Conservation (phyloP, 805 yeast species). For the Candida endomychidarum region DNA sequence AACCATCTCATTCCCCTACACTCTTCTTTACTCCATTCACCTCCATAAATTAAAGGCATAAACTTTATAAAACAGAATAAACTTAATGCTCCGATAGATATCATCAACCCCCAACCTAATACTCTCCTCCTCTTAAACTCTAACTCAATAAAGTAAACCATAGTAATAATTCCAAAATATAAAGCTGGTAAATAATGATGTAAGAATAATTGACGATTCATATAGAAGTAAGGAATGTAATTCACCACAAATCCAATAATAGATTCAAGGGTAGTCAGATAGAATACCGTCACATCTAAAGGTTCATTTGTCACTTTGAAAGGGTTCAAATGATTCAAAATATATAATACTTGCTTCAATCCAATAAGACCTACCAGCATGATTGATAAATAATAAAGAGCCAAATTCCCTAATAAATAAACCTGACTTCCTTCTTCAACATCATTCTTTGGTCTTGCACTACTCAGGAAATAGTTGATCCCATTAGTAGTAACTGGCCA, state of each 20-base stretch:
- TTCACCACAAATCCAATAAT: constrained; percentile 60
- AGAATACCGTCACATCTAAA: constrained; percentile 15
- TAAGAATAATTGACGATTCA: constrained; percentile 39
- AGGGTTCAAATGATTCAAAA: constrained; percentile 31
- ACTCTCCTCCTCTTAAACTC: constrained; percentile 26
- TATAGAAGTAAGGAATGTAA: constrained; percentile 53
- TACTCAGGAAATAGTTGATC: constrained; percentile 53
- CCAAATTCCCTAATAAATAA: constrained; percentile 64
- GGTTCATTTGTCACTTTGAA: constrained; percentile 21
- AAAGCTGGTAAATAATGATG: constrained; percentile 52
- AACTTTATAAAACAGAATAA: constrained; percentile 26
- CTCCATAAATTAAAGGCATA: constrained; percentile 48
- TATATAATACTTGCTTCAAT: constrained; percentile 19
- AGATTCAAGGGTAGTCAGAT: constrained; percentile 32
- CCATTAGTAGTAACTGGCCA: constrained; percentile 68
- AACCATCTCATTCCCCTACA: constrained; percentile 40
- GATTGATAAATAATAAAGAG: constrained; percentile 51
- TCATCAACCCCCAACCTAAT: constrained; percentile 27
- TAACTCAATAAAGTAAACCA: constrained; percentile 47
- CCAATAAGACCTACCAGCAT: constrained; percentile 29
- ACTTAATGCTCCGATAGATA: constrained; percentile 18
- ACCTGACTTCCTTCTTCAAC: constrained; percentile 32
- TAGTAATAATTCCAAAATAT: constrained; percentile 46
- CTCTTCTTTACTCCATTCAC: constrained; percentile 40
- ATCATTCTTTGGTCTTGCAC: constrained; percentile 19